A percentile compares a stretch with the other conserved stretches of the same genome.
phyloP scores from a whole-genome alignment of 169 alveolate species.

The Plasmodium cynomolgi region DNA sequence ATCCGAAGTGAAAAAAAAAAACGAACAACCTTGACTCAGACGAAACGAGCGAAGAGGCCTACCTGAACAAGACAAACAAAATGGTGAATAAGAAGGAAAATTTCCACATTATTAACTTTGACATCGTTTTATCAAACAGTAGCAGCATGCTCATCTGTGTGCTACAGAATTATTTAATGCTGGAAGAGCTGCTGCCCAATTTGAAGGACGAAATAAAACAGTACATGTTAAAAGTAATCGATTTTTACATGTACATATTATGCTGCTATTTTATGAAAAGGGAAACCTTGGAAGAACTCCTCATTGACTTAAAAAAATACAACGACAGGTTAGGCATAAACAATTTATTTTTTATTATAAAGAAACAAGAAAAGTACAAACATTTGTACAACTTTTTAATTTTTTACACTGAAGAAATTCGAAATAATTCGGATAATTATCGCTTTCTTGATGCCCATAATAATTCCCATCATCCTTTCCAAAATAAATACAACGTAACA shows the following conservation, averaged over 20 bases:
- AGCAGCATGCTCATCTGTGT: conserved; percentile 19
- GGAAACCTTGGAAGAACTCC: conserved; percentile 44
- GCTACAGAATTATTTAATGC: conserved; percentile 37
- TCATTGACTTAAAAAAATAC: conserved; percentile 16
- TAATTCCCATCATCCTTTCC: background rate
- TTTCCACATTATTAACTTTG: conserved; percentile 67
- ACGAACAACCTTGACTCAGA: background rate
- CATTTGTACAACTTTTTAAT: conserved; percentile 29
- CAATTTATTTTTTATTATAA: conserved; percentile 43
- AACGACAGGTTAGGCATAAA: conserved; percentile 42
- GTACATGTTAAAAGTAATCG: conserved; percentile 57
- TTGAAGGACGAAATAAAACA: conserved; percentile 53
- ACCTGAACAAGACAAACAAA: background rate
- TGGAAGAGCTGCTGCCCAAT: conserved; percentile 26
- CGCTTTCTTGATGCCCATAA: conserved; percentile 7
- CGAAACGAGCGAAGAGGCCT: background rate
- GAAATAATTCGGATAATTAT: conserved; percentile 1
- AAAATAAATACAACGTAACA: conserved; percentile 11
- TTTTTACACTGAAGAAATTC: conserved; percentile 35
- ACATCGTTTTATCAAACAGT: conserved; percentile 34
- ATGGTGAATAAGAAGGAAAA: background rate
- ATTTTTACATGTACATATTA: conserved; percentile 52
- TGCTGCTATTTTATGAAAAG: conserved; percentile 56
- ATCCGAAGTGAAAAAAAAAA: background rate
- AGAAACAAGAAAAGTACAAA: conserved; percentile 58